phyloP scores from a whole-genome alignment of 2,329 filamentous ascomycete genomes.

The Paecilomyces fulvus region DNA sequence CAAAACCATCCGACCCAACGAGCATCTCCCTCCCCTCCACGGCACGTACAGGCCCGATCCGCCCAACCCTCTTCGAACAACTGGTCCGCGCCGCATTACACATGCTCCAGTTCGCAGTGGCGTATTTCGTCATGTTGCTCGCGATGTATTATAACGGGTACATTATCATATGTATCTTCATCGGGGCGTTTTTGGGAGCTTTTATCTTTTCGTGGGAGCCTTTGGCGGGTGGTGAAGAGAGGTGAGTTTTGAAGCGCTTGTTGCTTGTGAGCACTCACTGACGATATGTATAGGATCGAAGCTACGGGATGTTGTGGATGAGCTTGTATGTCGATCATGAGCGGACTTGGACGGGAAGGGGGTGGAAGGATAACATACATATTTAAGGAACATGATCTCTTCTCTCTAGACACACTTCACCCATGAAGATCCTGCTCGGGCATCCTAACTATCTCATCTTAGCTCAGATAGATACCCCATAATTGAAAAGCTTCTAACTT shows the following conservation, averaged over 20 bases:
- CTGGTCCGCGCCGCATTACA: slow-evolving; percentile 58
- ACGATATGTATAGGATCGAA: background rate
- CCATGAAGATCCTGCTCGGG: too few species aligned
- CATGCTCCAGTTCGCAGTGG: slow-evolving; percentile 62
- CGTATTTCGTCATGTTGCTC: slow-evolving; percentile 68
- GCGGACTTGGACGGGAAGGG: too few species aligned
- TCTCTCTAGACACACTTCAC: too few species aligned
- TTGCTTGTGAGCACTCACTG: background rate
- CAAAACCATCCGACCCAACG: background rate
- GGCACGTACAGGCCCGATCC: slow-evolving; percentile 18
- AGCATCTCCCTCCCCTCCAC: background rate
- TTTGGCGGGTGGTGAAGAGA: background rate
- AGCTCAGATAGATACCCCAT: too few species aligned
- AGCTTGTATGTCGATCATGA: background rate
- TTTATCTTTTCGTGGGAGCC: slow-evolving; percentile 67
- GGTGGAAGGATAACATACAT: too few species aligned
- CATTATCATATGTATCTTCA: slow-evolving; percentile 71
- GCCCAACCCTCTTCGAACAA: slow-evolving; percentile 57
- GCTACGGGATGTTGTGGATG: background rate
- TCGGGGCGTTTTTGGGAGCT: slow-evolving; percentile 64
- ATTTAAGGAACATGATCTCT: too few species aligned
- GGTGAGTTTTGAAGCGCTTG: background rate
- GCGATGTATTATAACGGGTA: slow-evolving; percentile 63
- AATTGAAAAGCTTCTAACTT: too few species aligned
- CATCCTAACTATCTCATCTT: too few species aligned